Percentiles rank a stretch among this genome's conserved stretches.
phyloP scores from a whole-genome alignment of 202 grass and related monocot genomes.

The Brachypodium distachyon region DNA sequence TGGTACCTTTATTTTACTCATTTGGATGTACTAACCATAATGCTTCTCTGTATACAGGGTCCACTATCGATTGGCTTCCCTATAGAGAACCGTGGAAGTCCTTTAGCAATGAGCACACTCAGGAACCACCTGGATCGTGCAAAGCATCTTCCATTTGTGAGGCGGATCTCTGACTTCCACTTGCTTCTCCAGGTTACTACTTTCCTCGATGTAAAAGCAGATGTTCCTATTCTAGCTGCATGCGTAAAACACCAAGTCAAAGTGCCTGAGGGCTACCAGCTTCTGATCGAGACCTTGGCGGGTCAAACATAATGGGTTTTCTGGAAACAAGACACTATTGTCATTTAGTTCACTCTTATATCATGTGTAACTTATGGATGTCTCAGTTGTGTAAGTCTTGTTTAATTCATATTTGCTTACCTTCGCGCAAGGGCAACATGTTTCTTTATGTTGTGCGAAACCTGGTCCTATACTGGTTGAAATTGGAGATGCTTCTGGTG shows the following conservation, averaged over 20 bases:
- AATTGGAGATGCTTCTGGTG: neutral
- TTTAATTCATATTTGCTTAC: conserved; percentile 21
- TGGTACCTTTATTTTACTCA: neutral
- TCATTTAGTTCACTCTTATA: conserved; percentile 17
- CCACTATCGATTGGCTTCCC: conserved; percentile 59
- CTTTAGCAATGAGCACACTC: conserved; percentile 30
- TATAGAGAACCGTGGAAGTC: conserved; percentile 59
- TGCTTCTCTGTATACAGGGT: conserved; percentile 27
- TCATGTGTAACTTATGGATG: conserved; percentile 22
- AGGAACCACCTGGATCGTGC: conserved; percentile 53
- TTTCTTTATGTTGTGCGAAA: neutral
- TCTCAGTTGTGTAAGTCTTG: conserved; percentile 7
- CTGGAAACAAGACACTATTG: neutral
- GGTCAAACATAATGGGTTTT: conserved; percentile 25
- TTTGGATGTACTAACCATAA: neutral
- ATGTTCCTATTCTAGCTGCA: conserved; percentile 58
- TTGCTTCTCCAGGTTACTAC: conserved; percentile 57
- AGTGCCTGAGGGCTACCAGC: conserved; percentile 76
- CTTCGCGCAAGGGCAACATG: neutral
- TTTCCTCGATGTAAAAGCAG: conserved; percentile 59
- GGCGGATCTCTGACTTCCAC: conserved; percentile 81
- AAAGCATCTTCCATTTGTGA: conserved; percentile 72
- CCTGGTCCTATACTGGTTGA: neutral
- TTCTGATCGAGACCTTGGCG: conserved; percentile 84
- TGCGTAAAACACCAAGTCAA: conserved; percentile 54